These are phyloP conservation scores for Bocquillonia castaneifolia DNA, from an alignment of 441 rosid species.

Conservation along the genomic window DNA sequence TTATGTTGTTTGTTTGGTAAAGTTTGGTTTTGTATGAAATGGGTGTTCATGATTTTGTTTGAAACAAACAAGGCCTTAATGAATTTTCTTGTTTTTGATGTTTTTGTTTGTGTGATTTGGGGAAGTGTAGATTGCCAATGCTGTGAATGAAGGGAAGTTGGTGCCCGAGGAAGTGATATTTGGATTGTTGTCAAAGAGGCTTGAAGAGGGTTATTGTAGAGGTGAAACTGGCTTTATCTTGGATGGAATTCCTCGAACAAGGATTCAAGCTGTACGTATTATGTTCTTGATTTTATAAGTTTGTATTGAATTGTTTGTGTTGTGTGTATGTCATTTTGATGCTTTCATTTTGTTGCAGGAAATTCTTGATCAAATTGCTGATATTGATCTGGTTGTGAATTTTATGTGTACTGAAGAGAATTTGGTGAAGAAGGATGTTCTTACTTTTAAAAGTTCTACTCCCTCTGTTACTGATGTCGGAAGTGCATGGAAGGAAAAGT, in stretches of 20 bases:
- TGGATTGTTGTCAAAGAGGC: slow-evolving; percentile 71
- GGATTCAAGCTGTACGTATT: slow-evolving; percentile 65
- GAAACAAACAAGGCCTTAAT: neutral
- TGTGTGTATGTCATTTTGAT: neutral
- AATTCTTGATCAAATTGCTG: slow-evolving; percentile 70
- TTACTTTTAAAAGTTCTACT: slow-evolving; percentile 25
- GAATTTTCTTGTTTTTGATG: too few relatives aligned
- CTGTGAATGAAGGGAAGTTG: slow-evolving; percentile 71
- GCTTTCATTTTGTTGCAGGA: slow-evolving; percentile 44
- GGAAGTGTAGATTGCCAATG: slow-evolving; percentile 52
- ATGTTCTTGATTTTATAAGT: neutral
- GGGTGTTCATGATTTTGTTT: neutral
- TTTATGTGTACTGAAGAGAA: slow-evolving; percentile 50
- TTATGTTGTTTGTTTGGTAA: neutral
- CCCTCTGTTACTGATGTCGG: slow-evolving; percentile 32
- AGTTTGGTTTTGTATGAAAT: neutral
- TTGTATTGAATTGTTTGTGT: neutral
- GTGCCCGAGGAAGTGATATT: slow-evolving; percentile 73
- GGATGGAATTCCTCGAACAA: slow-evolving; percentile 82
- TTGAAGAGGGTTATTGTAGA: slow-evolving; percentile 64
- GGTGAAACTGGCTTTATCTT: slow-evolving; percentile 90
- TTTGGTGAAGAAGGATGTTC: slow-evolving; percentile 29
- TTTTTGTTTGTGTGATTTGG: neutral
- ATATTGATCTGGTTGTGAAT: slow-evolving; percentile 76
- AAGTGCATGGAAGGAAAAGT: slow-evolving; percentile 41